Evolutionary conservation across 345 rosid genomes (phyloP), one percentile per base, ranked within the genome.

Genomic region (Linum tenue): DNA sequence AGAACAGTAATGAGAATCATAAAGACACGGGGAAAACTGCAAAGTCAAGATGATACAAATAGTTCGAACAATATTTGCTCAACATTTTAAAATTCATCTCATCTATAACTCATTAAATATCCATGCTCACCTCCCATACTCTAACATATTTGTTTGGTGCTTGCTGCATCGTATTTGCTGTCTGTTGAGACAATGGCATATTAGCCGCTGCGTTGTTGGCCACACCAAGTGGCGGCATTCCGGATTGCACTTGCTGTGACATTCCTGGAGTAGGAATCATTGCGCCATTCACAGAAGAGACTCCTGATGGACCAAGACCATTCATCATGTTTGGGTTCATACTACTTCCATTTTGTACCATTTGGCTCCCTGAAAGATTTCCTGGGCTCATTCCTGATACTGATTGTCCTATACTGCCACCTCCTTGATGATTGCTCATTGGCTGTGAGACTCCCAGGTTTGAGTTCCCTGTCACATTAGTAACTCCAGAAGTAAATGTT

Each of bases 261-360:
- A 90, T 84, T 80, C 99, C 97, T 55, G 96, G 89, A 55, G 96
- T 84, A 64, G 95, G 95, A 75, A 90, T 86, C 96, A 94, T 86
- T 59, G 87, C 80, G 55, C 89, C 81, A 39, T 79, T 69, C 72
- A 95, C 97, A 58, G 90, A 76, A 60, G 99, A 76, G 75, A 82
- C 80, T 56, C 72, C 76, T 53, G 96, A 79, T 67, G 83, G 87
- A 72, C 87, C 91, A 53, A 81, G 84, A 66, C 85, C 88, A 76
- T 37, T 82, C 85, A 85, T 84, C 81, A 85, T 76, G 72, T 83
- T 94, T 69, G 82, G 95, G 72, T 78, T 94, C 81, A 85, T 81
- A 66, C 90, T 80, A 63, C 83, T 79, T 73, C 95, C 95, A 75
- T 66, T 83, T 70, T 85, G 97, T 67, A 86, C 87, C 83, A 90